Percentiles rank a stretch among this genome's conserved stretches.
Evolutionary conservation across 257 asterid genomes (phyloP).

Genomic region (Cynanchum wilfordii): DNA sequence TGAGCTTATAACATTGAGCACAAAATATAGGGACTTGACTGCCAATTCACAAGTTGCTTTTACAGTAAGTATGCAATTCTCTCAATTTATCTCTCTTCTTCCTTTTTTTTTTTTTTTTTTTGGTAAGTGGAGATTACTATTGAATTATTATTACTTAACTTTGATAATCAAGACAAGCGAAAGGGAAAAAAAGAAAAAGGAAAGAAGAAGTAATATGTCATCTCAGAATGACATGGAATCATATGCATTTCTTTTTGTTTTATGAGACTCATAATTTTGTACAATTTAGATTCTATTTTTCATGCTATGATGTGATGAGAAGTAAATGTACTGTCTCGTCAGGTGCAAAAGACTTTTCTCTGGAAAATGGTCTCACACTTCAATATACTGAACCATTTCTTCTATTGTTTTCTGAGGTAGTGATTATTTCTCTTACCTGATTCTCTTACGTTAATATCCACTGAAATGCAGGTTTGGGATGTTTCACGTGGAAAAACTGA

Average conservation of each 20-base stretch:
- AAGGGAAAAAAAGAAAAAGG: no score
- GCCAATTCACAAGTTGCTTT: constrained; percentile 82
- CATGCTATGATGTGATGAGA: neutral
- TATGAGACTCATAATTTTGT: neutral
- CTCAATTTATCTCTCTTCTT: neutral
- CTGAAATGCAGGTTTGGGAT: constrained; percentile 63
- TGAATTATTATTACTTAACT: neutral
- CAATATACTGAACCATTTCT: neutral
- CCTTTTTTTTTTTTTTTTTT: neutral
- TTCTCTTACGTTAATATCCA: constrained; percentile 1
- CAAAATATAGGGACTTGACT: constrained; percentile 89
- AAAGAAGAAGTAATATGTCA: neutral
- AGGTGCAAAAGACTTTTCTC: neutral
- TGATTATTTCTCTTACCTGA: neutral
- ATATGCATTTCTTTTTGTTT: neutral
- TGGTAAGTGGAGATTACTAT: neutral
- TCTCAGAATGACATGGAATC: neutral
- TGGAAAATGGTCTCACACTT: neutral
- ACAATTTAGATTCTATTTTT: neutral
- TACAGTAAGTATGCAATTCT: constrained; percentile 49
- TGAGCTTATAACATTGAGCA: constrained; percentile 86
- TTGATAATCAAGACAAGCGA: neutral
- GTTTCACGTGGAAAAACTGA: constrained; percentile 71
- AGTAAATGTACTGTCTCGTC: neutral
- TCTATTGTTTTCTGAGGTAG: neutral